A percentile compares a stretch with the other conserved stretches of the same genome.
Evolutionary conservation across 1,284 basidiomycete genomes (phyloP).

Genomic region (Papiliotrema fonsecae): DNA sequence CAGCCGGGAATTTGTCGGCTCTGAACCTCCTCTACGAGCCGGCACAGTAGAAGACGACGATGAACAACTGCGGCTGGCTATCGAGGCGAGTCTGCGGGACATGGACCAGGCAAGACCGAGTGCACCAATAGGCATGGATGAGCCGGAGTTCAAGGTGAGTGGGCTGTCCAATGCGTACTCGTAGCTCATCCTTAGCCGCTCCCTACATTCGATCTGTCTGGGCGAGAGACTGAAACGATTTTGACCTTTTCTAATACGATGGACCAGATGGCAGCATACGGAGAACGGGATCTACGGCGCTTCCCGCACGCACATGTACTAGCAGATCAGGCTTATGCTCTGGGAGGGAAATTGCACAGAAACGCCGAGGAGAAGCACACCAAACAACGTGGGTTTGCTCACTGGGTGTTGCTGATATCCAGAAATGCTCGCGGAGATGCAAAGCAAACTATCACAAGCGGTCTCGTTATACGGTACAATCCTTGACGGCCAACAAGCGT

Average conservation of each 20-base stretch:
- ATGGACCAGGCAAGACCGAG: constrained; percentile 71
- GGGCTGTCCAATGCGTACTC: not conserved
- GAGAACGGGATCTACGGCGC: constrained; percentile 67
- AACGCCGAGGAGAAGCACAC: constrained; percentile 79
- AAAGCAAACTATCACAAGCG: constrained; percentile 84
- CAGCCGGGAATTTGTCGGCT: constrained; percentile 46
- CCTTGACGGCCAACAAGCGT: constrained; percentile 66
- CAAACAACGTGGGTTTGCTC: constrained; percentile 67
- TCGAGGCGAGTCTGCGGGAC: constrained; percentile 89
- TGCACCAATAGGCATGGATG: constrained; percentile 62
- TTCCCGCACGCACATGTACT: constrained; percentile 78
- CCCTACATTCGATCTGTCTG: constrained; percentile 71
- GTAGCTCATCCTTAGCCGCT: constrained; percentile 38
- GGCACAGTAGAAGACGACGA: constrained; percentile 73
- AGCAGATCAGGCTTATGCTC: constrained; percentile 73
- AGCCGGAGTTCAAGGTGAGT: constrained; percentile 43
- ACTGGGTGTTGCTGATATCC: constrained; percentile 7
- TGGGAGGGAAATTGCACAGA: constrained; percentile 77
- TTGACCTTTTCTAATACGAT: constrained; percentile 84
- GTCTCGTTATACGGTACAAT: constrained; percentile 85
- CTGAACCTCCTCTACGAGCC: constrained; percentile 63
- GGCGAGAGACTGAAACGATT: constrained; percentile 75
- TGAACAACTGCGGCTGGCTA: constrained; percentile 86
- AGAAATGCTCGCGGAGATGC: constrained; percentile 88
- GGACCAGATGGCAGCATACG: constrained; percentile 73